Base-by-base conservation (phyloP, 139 green algal species). In the Marvania coccoides region DNA sequence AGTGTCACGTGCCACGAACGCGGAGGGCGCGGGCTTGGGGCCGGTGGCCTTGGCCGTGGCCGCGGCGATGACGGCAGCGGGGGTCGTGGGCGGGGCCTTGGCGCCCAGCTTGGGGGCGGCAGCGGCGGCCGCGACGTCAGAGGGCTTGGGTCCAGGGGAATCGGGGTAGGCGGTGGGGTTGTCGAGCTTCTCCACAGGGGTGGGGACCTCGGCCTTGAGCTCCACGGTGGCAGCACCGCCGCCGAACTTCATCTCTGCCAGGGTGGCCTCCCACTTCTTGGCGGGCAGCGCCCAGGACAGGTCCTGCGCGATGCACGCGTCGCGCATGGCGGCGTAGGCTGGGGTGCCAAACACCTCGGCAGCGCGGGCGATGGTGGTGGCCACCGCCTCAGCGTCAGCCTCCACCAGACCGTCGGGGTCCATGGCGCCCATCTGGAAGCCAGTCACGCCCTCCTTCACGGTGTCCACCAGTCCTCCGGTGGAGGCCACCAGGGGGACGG, bases 381-480 rank as follows among this genome's bases (percentile, higher is more conserved):
- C 86, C 15, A 98, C 60, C 0, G 87, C 86, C 1, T 89, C 76
- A 1, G 81, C 88, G 65, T 98, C 92, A 4, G 73, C 82, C 4
- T 81, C 67, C 14, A 81, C 7, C 10, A 97, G 76, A 34, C 63
- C 58, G 62, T 98, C 91, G 9, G 79, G 70, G 72, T 96, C 81
- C 30, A 95, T 77, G 5, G 76, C 70, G 35, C 91, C 90, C 72
- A 96, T 94, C 71, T 98, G 94, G 88, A 98, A 98, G 62, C 93
- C 94, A n/a, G 94, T 99, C 39, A 95, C 82, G 33, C 91, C 88
- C 67, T 99, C 94, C 80, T 94, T 96, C 12, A 99, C 94, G 3
- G 94, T 99, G 83, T 99, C 94, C 13, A 98, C 91, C 48, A 99
- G 81, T 39, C 94, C 94, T 47, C 93, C 94, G n/a, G 89, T 97